Evolutionary conservation across 1,284 basidiomycete species (phyloP).

Genomic region (Trametes hirsuta): DNA sequence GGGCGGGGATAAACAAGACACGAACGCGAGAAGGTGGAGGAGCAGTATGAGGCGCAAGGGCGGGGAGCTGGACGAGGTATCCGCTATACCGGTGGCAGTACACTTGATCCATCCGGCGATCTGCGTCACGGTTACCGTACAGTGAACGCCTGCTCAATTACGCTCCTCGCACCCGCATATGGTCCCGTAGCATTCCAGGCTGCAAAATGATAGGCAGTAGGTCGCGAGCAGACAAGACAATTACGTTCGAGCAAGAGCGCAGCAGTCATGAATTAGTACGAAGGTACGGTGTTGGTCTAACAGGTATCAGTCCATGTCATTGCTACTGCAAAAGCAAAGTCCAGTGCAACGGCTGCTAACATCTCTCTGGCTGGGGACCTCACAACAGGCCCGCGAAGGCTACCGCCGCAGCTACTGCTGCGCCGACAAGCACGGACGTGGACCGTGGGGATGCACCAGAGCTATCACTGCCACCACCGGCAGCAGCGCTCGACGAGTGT

Average conservation of each 20-base stretch:
- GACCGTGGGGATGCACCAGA: not conserved
- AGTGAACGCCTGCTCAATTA: not conserved
- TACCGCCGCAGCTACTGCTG: conserved; percentile 1
- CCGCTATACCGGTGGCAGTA: conserved; percentile 17
- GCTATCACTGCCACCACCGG: conserved; percentile 1
- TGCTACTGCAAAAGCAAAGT: not conserved
- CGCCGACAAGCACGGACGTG: conserved; percentile 11
- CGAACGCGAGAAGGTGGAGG: not conserved
- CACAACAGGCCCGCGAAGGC: conserved; percentile 13
- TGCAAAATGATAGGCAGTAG: not conserved
- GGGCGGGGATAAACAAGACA: not conserved
- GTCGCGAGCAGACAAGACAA: no score
- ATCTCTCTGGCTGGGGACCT: not conserved
- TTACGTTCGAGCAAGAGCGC: no score
- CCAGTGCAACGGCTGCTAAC: no score
- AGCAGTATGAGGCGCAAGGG: not conserved
- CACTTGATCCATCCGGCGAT: conserved; percentile 22
- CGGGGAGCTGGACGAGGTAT: not conserved
- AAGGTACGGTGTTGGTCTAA: no score
- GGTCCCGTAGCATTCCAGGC: not conserved
- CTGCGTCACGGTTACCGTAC: conserved; percentile 4
- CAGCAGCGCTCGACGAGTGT: conserved; percentile 10
- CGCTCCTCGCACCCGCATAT: not conserved
- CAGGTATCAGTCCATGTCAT: not conserved
- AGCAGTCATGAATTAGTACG: no score